A percentile compares a stretch with the other conserved stretches of the same genome.
Conservation (phyloP, 2,329 filamentous ascomycete species). For the Albifimbria verrucaria region DNA sequence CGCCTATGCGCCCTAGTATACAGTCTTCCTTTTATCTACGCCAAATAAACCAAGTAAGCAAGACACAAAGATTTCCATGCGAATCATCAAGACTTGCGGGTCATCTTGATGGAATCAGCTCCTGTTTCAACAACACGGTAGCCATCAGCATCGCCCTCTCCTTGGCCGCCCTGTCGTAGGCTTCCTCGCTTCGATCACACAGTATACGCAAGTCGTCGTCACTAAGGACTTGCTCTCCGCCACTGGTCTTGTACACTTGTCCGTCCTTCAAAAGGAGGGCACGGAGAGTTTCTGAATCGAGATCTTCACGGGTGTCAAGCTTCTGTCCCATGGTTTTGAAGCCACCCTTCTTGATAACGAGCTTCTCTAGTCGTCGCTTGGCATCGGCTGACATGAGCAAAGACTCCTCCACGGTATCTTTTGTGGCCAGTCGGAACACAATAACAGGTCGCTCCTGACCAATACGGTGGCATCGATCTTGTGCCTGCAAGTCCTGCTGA, state of each 20-base stretch:
- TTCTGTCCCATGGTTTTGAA: conserved; percentile 69
- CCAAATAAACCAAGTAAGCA: too few species aligned
- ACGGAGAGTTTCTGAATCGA: conserved; percentile 60
- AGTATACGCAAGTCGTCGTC: conserved; percentile 74
- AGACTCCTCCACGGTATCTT: conserved; percentile 86
- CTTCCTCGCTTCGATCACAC: conserved; percentile 68
- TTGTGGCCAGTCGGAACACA: conserved; percentile 89
- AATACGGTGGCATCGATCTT: conserved; percentile 92
- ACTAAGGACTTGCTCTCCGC: conserved; percentile 65
- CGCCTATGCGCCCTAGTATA: too few species aligned
- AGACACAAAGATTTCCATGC: too few species aligned
- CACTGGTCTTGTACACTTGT: conserved; percentile 55
- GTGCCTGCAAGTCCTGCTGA: conserved; percentile 93
- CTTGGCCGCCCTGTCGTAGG: conserved; percentile 69
- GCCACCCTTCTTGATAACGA: conserved; percentile 92
- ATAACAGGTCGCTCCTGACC: conserved; percentile 90
- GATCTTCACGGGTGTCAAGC: conserved; percentile 46
- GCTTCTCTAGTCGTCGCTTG: conserved; percentile 86
- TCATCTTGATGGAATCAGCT: conserved; percentile 47
- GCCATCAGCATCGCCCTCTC: conserved; percentile 66
- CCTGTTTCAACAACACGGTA: conserved; percentile 82
- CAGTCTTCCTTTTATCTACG: too few species aligned
- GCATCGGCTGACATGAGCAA: conserved; percentile 84
- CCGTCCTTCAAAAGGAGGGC: conserved; percentile 71
- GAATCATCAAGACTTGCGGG: conserved; percentile 19